phyloP scores from a whole-genome alignment of 2,329 filamentous ascomycete genomes.

The Apiospora arundinis region DNA sequence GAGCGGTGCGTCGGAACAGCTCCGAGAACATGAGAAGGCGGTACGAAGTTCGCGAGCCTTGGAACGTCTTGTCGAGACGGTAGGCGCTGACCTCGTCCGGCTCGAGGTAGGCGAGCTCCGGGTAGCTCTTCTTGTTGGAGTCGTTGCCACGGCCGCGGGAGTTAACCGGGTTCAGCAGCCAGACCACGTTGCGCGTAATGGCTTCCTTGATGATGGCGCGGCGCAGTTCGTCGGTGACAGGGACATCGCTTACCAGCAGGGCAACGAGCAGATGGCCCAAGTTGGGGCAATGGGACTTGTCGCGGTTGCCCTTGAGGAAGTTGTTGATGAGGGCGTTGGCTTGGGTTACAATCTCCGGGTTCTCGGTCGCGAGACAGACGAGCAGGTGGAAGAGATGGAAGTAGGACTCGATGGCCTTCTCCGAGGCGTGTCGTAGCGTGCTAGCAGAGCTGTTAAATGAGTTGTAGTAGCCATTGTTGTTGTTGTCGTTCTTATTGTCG shows the following conservation, averaged over 20 bases:
- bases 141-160: constrained; percentile 31
- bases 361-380: constrained; percentile 51
- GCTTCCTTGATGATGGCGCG: constrained; percentile 54
- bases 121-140: constrained; percentile 27
- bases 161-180: constrained; percentile 50
- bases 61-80: constrained; percentile 53
- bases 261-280: constrained; percentile 56
- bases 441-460: constrained; percentile 37
- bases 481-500: constrained; percentile 20
- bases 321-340: constrained; percentile 48
- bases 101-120: constrained; percentile 55
- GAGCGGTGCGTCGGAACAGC: constrained; percentile 53
- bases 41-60: constrained; percentile 53
- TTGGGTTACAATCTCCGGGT: constrained; percentile 41
- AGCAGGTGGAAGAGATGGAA: constrained; percentile 59
- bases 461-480: not conserved
- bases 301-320: constrained; percentile 47
- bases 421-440: constrained; percentile 53
- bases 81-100: constrained; percentile 48
- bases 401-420: constrained; percentile 60
- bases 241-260: constrained; percentile 51
- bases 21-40: constrained; percentile 60
- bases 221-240: constrained; percentile 46
- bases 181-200: constrained; percentile 57
- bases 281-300: constrained; percentile 51